Evolutionary conservation across 192 early-diverging fungal species (phyloP).

Genomic region (Backusella macrospora): DNA sequence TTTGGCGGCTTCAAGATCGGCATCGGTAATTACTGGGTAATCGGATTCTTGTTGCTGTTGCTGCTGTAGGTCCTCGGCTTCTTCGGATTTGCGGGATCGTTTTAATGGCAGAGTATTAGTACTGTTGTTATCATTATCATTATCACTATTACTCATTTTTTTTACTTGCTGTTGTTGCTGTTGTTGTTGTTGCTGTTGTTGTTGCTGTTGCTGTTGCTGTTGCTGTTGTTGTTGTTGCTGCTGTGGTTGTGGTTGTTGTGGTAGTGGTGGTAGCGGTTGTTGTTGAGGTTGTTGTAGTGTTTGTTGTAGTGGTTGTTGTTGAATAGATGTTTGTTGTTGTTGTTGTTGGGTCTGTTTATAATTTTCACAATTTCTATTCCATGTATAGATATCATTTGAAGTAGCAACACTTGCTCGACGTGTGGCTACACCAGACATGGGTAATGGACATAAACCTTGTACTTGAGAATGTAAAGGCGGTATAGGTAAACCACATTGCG

Average conservation of each 20-base stretch:
- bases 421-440: not conserved
- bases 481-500: not conserved
- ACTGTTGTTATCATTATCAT: not conserved
- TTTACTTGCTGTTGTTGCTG: too few relatives aligned
- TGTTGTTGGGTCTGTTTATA: not conserved
- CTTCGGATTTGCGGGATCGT: not conserved
- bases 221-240: not conserved
- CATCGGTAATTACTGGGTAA: slow-evolving; percentile 33
- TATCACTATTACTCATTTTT: too few relatives aligned
- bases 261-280: too few relatives aligned
- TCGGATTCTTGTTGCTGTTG: not conserved
- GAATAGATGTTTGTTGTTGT: too few relatives aligned
- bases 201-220: not conserved
- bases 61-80: not conserved
- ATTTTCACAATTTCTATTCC: slow-evolving; percentile 7
- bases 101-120: not conserved
- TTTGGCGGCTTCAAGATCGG: slow-evolving; percentile 47
- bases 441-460: not conserved
- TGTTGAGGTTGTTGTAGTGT: too few relatives aligned
- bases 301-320: too few relatives aligned
- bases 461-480: not conserved
- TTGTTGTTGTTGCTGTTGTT: not conserved
- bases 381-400: slow-evolving; percentile 5
- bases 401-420: not conserved
- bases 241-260: not conserved